phyloP scores from a whole-genome alignment of 495 filamentous ascomycete species.

The Hypoxylon perforatum region DNA sequence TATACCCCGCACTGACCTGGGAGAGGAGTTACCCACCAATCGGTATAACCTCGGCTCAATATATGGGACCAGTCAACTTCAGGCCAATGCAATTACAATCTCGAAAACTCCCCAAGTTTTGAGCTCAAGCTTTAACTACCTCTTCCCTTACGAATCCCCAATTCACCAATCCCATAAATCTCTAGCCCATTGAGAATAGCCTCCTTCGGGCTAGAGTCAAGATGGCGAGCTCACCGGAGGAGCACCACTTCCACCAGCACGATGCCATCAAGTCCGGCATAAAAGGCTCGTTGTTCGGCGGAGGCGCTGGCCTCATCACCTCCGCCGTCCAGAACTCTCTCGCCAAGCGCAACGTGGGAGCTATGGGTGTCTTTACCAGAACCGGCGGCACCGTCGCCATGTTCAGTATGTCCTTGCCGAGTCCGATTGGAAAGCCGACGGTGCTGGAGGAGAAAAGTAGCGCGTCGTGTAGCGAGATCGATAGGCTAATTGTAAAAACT shows the following conservation, averaged over 20 bases:
- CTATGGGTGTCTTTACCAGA: constrained; percentile 79
- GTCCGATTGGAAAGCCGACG: constrained; percentile 61
- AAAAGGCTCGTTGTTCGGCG: constrained; percentile 71
- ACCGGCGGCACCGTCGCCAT: constrained; percentile 51
- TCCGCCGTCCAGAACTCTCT: constrained; percentile 89
- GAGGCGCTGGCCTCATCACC: constrained; percentile 73
- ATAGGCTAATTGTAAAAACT: constrained; percentile 25
- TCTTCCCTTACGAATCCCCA: constrained; percentile 6
- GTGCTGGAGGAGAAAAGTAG: constrained; percentile 68
- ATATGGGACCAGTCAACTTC: constrained; percentile 20
- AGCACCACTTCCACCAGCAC: constrained; percentile 71
- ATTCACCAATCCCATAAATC: constrained; percentile 3
- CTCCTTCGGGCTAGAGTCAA: constrained; percentile 41
- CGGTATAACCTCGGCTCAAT: constrained; percentile 12
- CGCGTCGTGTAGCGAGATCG: constrained; percentile 32
- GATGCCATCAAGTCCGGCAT: constrained; percentile 78
- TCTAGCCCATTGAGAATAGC: constrained; percentile 26
- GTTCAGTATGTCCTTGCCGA: constrained; percentile 47
- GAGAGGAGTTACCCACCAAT: no score
- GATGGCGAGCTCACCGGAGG: constrained; percentile 46
- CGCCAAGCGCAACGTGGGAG: constrained; percentile 78
- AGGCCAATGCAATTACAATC: constrained; percentile 5
- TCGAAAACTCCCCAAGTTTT: not conserved
- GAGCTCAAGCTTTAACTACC: not conserved
- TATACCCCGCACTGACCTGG: no score